Conservation (phyloP, 306 rosid species). For the Cucurbita ficifolia region DNA sequence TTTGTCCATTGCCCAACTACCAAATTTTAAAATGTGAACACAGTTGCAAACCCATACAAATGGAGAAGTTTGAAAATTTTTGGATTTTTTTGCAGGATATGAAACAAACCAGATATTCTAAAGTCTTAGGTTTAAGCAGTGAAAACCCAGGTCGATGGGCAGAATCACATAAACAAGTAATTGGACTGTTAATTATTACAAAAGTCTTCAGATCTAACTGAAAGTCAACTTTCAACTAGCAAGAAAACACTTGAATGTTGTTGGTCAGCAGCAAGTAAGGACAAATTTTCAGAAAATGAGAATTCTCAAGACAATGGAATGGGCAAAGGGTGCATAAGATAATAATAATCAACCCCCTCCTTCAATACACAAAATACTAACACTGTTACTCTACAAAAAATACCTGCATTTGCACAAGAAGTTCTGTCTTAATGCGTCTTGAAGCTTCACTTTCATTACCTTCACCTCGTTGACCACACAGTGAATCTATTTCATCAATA, state of each 20-base stretch:
- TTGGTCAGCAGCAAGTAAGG: not conserved
- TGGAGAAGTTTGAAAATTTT: not conserved
- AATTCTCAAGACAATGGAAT: not conserved
- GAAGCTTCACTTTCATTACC: constrained; percentile 99
- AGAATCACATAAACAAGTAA: not conserved
- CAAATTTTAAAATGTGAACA: not conserved
- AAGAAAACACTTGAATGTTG: not conserved
- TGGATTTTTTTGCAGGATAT: not conserved
- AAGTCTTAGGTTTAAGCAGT: not conserved
- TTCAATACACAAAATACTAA: not conserved
- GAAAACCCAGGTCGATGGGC: not conserved
- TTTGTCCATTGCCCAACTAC: not conserved
- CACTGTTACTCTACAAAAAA: not conserved
- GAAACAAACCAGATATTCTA: not conserved
- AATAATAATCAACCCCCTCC: not conserved
- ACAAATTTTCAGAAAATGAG: not conserved
- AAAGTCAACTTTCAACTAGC: not conserved
- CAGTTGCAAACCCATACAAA: not conserved
- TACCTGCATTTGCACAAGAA: constrained; percentile 99
- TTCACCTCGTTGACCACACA: constrained; percentile 95
- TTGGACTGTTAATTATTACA: not conserved
- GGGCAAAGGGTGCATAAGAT: not conserved
- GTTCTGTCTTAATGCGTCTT: constrained; percentile 94
- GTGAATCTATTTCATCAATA: constrained; percentile 92
- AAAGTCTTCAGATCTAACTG: not conserved